Percentiles rank a stretch among this genome's conserved stretches.
phyloP scores from a whole-genome alignment of 768 basidiomycete species.

The Tulasnella sp. region DNA sequence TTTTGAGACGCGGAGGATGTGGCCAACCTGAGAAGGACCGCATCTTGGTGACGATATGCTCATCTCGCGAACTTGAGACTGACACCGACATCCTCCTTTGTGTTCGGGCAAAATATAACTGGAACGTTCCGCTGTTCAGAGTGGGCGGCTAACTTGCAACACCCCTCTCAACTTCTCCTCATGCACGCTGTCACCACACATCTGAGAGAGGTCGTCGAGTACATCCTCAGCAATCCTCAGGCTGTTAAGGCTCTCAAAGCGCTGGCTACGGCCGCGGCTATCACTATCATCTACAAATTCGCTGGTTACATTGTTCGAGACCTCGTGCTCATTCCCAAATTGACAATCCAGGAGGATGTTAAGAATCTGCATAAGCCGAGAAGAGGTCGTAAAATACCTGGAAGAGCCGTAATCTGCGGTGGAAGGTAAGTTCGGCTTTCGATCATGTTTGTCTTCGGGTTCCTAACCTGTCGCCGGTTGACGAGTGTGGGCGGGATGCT shows the following conservation, averaged over 20 bases:
- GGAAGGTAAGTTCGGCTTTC: constrained; percentile 17
- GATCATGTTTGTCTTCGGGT: no score
- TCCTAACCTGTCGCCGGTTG: neutral
- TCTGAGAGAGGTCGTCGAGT: neutral
- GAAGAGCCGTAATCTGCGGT: constrained; percentile 25
- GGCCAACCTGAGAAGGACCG: no score
- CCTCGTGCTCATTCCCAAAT: constrained; percentile 17
- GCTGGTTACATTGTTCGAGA: neutral
- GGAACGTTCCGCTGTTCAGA: no score
- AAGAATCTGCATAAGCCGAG: constrained; percentile 19
- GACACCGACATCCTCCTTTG: no score
- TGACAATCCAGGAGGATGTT: constrained; percentile 22
- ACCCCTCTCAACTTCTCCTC: no score
- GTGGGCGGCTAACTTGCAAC: no score
- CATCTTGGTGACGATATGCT: no score
- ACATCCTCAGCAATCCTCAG: neutral
- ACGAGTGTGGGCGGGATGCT: constrained; percentile 23
- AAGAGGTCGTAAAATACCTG: constrained; percentile 17
- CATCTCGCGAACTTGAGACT: no score
- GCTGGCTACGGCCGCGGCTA: neutral
- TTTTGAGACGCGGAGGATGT: no score
- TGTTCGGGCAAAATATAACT: no score
- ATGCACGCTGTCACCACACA: neutral
- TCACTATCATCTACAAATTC: neutral
- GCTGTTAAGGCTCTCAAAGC: neutral